Percentiles rank a stretch among this genome's conserved stretches.
Conservation (phyloP, 371 early-diverging fungal genomes). For the Syncephalastrum monosporum region DNA sequence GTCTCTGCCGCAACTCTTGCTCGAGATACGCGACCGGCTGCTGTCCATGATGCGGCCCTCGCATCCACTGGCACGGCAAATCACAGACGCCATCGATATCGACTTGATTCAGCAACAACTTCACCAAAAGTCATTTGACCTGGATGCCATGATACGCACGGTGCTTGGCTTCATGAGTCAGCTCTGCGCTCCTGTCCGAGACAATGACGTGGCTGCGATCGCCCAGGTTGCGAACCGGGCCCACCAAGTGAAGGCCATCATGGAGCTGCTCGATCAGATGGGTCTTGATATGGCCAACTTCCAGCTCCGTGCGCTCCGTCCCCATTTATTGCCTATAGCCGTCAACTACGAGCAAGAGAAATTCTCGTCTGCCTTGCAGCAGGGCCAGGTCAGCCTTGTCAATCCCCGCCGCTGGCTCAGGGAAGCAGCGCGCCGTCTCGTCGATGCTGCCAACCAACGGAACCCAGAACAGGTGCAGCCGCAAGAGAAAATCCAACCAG, state of each 20-base stretch:
- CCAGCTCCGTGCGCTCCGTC: constrained; percentile 59
- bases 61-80: constrained; percentile 30
- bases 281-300: constrained; percentile 75
- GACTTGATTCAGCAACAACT: constrained; percentile 60
- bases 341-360: constrained; percentile 69
- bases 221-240: constrained; percentile 20
- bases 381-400: constrained; percentile 41
- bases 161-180: constrained; percentile 56
- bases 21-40: constrained; percentile 54
- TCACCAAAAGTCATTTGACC: constrained; percentile 42
- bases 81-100: constrained; percentile 62
- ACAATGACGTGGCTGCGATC: constrained; percentile 53
- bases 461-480: constrained; percentile 62
- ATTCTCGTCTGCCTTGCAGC: constrained; percentile 52
- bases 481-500: constrained; percentile 18
- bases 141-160: constrained; percentile 38
- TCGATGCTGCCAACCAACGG: constrained; percentile 46
- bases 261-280: constrained; percentile 69
- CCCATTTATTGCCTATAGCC: constrained; percentile 61
- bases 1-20: constrained; percentile 48
- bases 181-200: constrained; percentile 78
- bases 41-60: constrained; percentile 33
- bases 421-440: constrained; percentile 29
- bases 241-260: constrained; percentile 43
- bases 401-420: constrained; percentile 61